Evolutionary conservation across 2,329 filamentous ascomycete genomes (phyloP).

Genomic region (Cryphonectria naterciae): DNA sequence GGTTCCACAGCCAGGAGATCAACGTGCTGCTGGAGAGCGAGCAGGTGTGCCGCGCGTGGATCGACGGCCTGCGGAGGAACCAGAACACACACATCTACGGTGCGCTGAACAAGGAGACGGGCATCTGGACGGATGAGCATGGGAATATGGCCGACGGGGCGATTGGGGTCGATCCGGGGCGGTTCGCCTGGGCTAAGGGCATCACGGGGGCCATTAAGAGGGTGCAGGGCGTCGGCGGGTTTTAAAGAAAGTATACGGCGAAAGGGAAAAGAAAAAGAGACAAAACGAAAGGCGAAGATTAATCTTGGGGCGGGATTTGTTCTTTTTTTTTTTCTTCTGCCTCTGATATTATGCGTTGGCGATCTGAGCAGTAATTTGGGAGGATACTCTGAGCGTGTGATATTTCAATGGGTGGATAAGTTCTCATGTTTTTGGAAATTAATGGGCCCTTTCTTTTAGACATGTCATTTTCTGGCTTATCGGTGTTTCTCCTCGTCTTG

Average conservation of each 20-base stretch:
- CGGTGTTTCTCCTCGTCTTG: neutral
- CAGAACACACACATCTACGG: constrained; percentile 68
- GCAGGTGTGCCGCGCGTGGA: constrained; percentile 65
- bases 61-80: constrained; percentile 55
- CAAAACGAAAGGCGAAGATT: neutral
- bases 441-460: neutral
- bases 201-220: constrained; percentile 61
- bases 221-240: constrained; percentile 59
- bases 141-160: constrained; percentile 53
- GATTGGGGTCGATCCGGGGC: constrained; percentile 57
- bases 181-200: constrained; percentile 62
- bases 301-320: neutral
- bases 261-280: too few relatives aligned
- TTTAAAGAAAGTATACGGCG: constrained; percentile 33
- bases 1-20: constrained; percentile 78
- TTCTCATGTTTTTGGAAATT: neutral
- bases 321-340: constrained; percentile 5
- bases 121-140: constrained; percentile 63
- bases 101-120: constrained; percentile 55
- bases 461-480: neutral
- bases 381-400: neutral
- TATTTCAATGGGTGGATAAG: neutral
- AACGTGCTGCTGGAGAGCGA: constrained; percentile 74
- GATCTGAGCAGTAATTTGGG: neutral
- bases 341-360: neutral